These are phyloP conservation scores for Fusarium redolens DNA, from an alignment of 2,329 filamentous ascomycete genomes.

Conservation along the genomic window DNA sequence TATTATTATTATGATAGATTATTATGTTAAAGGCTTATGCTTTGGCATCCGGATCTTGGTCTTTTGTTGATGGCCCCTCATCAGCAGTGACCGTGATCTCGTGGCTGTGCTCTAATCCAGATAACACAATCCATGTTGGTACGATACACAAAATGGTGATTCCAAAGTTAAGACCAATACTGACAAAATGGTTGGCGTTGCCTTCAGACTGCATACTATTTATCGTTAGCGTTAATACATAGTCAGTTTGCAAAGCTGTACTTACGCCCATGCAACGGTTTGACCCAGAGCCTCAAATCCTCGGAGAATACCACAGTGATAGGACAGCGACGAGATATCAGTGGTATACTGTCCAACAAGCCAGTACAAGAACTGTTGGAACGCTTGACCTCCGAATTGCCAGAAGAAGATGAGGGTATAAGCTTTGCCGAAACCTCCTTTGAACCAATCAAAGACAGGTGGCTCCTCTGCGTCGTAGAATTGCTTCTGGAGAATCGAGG, in stretches of 20 bases:
- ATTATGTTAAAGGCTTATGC: not conserved
- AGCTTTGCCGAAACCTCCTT: constrained; percentile 32
- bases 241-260: fast-evolving
- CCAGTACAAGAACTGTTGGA: constrained; percentile 28
- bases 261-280: constrained; percentile 25
- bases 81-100: constrained; percentile 11
- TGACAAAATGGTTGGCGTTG: constrained; percentile 23
- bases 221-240: not conserved
- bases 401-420: constrained; percentile 37
- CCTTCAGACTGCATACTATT: constrained; percentile 21
- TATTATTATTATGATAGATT: constrained; percentile 14
- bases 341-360: constrained; percentile 19
- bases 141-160: constrained; percentile 15
- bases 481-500: constrained; percentile 28
- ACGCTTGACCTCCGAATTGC: constrained; percentile 34
- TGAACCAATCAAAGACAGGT: constrained; percentile 32
- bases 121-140: constrained; percentile 14
- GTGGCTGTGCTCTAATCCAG: constrained; percentile 15
- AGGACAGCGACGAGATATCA: constrained; percentile 6
- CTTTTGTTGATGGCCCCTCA: not conserved
- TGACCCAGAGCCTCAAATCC: constrained; percentile 19
- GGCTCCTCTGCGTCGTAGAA: constrained; percentile 24
- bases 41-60: not conserved
- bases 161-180: constrained; percentile 17
- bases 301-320: constrained; percentile 20